Conservation (phyloP, 495 filamentous ascomycete genomes). For the Neurospora pannonica region DNA sequence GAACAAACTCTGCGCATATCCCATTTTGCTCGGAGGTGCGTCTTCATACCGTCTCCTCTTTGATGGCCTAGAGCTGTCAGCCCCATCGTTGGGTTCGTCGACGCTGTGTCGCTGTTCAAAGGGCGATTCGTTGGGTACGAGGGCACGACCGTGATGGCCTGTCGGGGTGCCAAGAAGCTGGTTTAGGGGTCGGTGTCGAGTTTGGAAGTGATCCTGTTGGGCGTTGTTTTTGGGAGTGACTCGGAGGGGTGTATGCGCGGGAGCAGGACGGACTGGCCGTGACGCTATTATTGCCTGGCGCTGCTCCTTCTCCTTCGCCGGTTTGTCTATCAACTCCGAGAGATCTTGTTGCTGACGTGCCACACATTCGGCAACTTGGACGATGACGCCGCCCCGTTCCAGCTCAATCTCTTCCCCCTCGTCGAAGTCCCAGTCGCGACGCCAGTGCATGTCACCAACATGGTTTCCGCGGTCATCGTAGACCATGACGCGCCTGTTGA, state of each 20-base stretch:
- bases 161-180: constrained; percentile 37
- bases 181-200: constrained; percentile 35
- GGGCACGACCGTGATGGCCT: constrained; percentile 42
- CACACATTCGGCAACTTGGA: constrained; percentile 68
- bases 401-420: constrained; percentile 74
- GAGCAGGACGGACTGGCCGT: constrained; percentile 10
- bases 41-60: constrained; percentile 30
- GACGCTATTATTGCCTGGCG: constrained; percentile 26
- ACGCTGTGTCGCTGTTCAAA: constrained; percentile 38
- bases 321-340: constrained; percentile 60
- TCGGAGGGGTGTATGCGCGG: constrained; percentile 6
- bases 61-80: constrained; percentile 12
- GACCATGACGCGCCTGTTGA: constrained; percentile 88
- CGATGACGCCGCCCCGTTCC: constrained; percentile 61
- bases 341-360: constrained; percentile 70
- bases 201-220: constrained; percentile 20
- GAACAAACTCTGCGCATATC: constrained; percentile 44
- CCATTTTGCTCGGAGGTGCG: constrained; percentile 34
- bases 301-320: constrained; percentile 39
- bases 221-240: neutral
- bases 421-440: constrained; percentile 51
- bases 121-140: constrained; percentile 36
- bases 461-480: constrained; percentile 74
- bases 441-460: constrained; percentile 79
- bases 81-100: constrained; percentile 3